phyloP scores from a whole-genome alignment of 2,329 filamentous ascomycete species.

The Fusarium denticulatum region DNA sequence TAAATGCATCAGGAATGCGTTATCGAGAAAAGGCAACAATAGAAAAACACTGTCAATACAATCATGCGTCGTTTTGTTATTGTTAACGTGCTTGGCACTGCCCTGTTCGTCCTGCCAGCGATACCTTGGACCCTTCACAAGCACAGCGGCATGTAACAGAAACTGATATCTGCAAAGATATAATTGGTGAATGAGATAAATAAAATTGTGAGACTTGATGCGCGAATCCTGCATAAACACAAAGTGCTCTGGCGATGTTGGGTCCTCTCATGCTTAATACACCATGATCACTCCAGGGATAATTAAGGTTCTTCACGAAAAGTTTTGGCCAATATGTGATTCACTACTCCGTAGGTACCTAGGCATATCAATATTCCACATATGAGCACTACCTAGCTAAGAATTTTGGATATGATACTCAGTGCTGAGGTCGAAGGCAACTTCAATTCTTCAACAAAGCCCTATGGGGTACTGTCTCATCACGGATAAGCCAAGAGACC shows the following conservation, averaged over 20 bases:
- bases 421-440: not conserved
- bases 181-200: not conserved
- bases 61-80: not conserved
- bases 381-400: not conserved
- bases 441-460: not conserved
- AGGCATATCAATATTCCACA: too few relatives aligned
- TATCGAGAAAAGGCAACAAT: not conserved
- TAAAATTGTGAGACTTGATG: not conserved
- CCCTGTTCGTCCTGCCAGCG: not conserved
- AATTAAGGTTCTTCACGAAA: not conserved
- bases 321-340: not conserved
- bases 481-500: not conserved
- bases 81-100: not conserved
- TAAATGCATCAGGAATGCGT: not conserved
- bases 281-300: not conserved
- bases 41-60: not conserved
- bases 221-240: not conserved
- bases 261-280: not conserved
- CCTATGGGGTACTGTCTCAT: not conserved
- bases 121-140: not conserved
- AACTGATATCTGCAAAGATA: not conserved
- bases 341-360: not conserved
- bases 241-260: not conserved
- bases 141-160: not conserved
- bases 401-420: not conserved